Base-by-base conservation (phyloP, 306 rosid genomes). In the Amphicarpaea edgeworthii region DNA sequence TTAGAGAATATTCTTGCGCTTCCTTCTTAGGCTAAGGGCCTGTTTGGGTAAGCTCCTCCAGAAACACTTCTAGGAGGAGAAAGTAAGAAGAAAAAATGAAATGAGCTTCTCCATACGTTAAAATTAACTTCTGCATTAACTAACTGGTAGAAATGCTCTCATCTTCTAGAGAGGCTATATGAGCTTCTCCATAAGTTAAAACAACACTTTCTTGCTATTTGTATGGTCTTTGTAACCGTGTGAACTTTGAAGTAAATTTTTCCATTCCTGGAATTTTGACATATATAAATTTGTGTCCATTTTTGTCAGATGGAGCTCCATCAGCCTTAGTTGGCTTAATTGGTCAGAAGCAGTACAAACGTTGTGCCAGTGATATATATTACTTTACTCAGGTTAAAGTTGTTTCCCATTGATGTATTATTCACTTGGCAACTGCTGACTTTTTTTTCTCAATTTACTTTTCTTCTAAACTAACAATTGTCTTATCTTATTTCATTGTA, bases 291-390 rank as follows among this genome's bases (percentile, higher is more conserved):
- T 51, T 24, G 45, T 75, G 62, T 40, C 73, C 57, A 32, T 41
- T 83, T 81, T 79, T 77, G 28, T 70, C 86, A 96, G 99, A 86
- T 76, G 99, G 99, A 80, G 96, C 98, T 83, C 99, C 99, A 1
- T 68, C 98, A 55, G 75, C 99, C 40, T 89, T 96, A 79, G 99
- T 96, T 58, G 77, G 99, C 86, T 81, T 96, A 86, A 87, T 96
- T 32, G 99, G 99, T 24, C 72, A 78, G 40, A 92, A 86, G 75
- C 99, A 92, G 82, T 96, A 96, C 87, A 90, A 68, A 85, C 96
- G 90, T 1, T 90, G 97, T 80, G 99, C 98, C 28, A 90, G 92
- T 70, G 99, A 96, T 77, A 89, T 96, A 32, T 96, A 96, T 67
- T 89, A 87, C 80, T 96, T 96, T 83, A 96, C 87, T 79, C 99